phyloP scores from a whole-genome alignment of 1,284 basidiomycete species.

The Schizopora paradoxa region DNA sequence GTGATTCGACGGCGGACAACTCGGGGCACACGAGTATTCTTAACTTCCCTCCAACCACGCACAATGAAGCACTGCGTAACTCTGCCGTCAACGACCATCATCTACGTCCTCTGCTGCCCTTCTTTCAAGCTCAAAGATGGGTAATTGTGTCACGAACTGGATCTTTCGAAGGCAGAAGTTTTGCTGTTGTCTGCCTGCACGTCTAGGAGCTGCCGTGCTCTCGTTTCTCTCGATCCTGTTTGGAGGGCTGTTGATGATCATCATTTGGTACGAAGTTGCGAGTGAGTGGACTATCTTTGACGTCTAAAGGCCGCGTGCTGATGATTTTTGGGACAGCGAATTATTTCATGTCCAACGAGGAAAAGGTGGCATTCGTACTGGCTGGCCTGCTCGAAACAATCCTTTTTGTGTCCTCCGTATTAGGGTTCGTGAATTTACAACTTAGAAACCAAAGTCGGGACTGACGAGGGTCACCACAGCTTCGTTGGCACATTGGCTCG shows the following conservation, averaged over 20 bases:
- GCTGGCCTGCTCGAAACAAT: slow-evolving; percentile 46
- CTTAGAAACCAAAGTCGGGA: not conserved
- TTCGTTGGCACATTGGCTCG: slow-evolving; percentile 55
- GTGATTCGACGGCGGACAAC: too few species aligned
- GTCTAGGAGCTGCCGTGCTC: slow-evolving; percentile 52
- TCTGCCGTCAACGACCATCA: too few species aligned
- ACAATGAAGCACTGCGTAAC: too few species aligned
- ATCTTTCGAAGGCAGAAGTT: slow-evolving; percentile 43
- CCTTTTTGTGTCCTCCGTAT: slow-evolving; percentile 44
- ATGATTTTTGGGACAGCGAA: slow-evolving; percentile 26
- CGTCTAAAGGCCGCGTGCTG: not conserved
- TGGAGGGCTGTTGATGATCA: slow-evolving; percentile 42
- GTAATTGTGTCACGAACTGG: slow-evolving; percentile 37
- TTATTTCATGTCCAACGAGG: slow-evolving; percentile 32
- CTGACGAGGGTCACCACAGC: slow-evolving; percentile 27
- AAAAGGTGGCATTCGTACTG: slow-evolving; percentile 41
- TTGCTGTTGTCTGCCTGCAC: slow-evolving; percentile 62
- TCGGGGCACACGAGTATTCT: too few species aligned
- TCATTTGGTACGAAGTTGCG: slow-evolving; percentile 54
- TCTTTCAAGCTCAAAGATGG: slow-evolving; percentile 25
- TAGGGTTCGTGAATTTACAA: slow-evolving; percentile 40
- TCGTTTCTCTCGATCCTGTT: slow-evolving; percentile 47
- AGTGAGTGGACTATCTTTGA: slow-evolving; percentile 36
- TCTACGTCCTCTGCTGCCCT: too few species aligned
- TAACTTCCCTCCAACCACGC: too few species aligned